A percentile compares a stretch with the other conserved stretches of the same genome.
These are phyloP conservation scores for Phytophthora fragariaefolia DNA, from an alignment of 352 stramenopile species.

Conservation along the genomic window DNA sequence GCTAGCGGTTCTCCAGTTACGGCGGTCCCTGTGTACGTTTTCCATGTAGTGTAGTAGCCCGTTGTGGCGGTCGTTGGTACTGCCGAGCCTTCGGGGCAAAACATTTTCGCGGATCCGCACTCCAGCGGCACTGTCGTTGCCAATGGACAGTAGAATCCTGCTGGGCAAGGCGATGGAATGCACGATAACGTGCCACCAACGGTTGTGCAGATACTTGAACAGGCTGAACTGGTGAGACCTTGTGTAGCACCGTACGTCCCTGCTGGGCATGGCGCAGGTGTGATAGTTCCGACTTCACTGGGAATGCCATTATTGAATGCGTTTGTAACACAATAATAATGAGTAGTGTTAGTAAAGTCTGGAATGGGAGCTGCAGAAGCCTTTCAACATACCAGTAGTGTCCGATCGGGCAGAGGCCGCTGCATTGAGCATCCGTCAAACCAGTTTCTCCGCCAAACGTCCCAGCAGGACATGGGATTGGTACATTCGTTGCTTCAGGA, in stretches of 20 bases:
- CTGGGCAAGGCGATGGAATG: constrained; percentile 52
- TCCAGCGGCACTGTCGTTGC: constrained; percentile 33
- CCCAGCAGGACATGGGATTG: constrained; percentile 56
- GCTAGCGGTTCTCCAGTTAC: constrained; percentile 21
- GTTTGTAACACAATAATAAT: too few relatives aligned
- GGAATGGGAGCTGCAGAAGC: not conserved
- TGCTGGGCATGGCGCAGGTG: constrained; percentile 49
- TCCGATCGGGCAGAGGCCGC: constrained; percentile 54
- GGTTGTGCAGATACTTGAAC: constrained; percentile 50
- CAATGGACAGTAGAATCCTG: constrained; percentile 66
- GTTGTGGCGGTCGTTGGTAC: constrained; percentile 39
- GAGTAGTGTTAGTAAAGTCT: not conserved
- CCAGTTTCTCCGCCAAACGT: constrained; percentile 47
- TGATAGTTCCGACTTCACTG: constrained; percentile 48
- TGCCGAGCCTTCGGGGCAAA: constrained; percentile 58
- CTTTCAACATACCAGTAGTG: constrained; percentile 58
- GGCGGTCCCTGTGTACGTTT: constrained; percentile 15
- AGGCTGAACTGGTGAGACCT: constrained; percentile 54
- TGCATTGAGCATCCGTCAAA: constrained; percentile 49
- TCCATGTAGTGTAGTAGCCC: constrained; percentile 73
- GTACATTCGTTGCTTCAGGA: constrained; percentile 50
- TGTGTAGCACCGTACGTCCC: constrained; percentile 45
- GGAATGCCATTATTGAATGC: too few relatives aligned
- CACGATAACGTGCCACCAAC: constrained; percentile 33
- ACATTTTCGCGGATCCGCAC: constrained; percentile 50